Base-by-base conservation (phyloP, 352 stramenopile species). In the Phytophthora crassamura region DNA sequence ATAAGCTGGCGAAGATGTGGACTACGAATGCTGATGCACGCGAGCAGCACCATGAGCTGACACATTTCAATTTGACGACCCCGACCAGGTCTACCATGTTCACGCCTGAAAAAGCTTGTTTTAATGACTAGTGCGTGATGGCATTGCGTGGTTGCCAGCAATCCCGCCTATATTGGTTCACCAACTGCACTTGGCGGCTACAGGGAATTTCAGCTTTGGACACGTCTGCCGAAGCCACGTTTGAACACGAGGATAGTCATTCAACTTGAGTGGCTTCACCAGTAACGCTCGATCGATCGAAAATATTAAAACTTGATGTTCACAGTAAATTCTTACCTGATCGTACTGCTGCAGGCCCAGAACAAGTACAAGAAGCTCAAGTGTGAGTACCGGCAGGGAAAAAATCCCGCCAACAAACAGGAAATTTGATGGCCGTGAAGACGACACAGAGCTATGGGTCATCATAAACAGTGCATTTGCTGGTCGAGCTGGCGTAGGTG, bases 291-390 rank as follows among this genome's bases (percentile, higher is more conserved):
- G n/a, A n/a, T n/a, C n/a, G n/a, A n/a, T n/a, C n/a, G n/a, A n/a
- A n/a, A n/a, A n/a, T n/a, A n/a, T n/a, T n/a, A n/a, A n/a, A n/a
- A n/a, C n/a, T n/a, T n/a, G n/a, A n/a, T n/a, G n/a, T n/a, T n/a
- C n/a, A n/a, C n/a, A n/a, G n/a, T n/a, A 43, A 45, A 32, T 25
- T 14, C 14, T 39, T n/a, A 42, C 32, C 10, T 25, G 10, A 11
- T 32, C 7, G 14, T 15, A 18, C 11, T 25, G 18, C 12, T 45
- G 34, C 34, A 64, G 55, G 55, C 56, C 18, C 10, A 20, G 6
- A 64, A 43, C 55, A 64, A 64, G 34, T 64, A 56, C 55, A 64
- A 64, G 45, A 64, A 64, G 6, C 25, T 56, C 8, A 64, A 64
- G 12, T 64, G 35, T 25, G 45, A 64, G 35, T 64, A 55, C 36